Percentiles rank a stretch among this genome's conserved stretches.
phyloP scores from a whole-genome alignment of 2,329 filamentous ascomycete species.

The Xylariaceae sp. region DNA sequence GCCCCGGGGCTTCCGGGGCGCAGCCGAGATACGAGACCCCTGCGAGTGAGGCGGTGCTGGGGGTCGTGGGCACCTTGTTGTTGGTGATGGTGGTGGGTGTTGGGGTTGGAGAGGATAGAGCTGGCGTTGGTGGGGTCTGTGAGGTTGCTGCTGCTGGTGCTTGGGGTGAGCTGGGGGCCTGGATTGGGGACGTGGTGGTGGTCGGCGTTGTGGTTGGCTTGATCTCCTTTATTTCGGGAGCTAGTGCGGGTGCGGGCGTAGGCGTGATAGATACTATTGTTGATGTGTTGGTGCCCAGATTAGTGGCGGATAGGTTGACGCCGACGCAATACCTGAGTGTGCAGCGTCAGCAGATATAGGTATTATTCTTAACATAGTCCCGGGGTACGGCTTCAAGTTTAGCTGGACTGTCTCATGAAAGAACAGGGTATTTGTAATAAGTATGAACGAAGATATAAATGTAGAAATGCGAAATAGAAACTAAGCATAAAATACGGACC shows the following conservation, averaged over 20 bases:
- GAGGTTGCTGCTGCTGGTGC: too few relatives aligned
- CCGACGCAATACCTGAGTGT: slow-evolving; percentile 6
- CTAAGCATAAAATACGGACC: slow-evolving; percentile 3
- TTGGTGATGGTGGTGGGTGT: too few relatives aligned
- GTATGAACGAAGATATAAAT: neutral
- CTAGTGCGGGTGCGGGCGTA: neutral
- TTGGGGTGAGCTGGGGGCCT: neutral
- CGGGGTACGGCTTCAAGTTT: too few relatives aligned
- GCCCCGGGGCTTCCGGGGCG: neutral
- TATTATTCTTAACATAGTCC: too few relatives aligned
- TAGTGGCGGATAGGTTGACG: neutral
- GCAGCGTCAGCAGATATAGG: too few relatives aligned
- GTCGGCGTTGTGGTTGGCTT: neutral
- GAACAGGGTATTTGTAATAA: too few relatives aligned
- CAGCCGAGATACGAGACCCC: slow-evolving; percentile 2
- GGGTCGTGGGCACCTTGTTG: neutral
- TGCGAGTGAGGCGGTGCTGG: neutral
- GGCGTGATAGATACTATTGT: neutral
- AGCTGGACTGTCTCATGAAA: too few relatives aligned
- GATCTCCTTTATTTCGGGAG: neutral
- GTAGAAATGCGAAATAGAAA: neutral
- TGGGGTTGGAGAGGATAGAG: too few relatives aligned
- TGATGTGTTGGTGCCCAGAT: too few relatives aligned
- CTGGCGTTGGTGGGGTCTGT: too few relatives aligned
- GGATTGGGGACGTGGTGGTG: neutral